Base-by-base conservation (phyloP, 2,329 filamentous ascomycete species). In the Penicillium sp. region DNA sequence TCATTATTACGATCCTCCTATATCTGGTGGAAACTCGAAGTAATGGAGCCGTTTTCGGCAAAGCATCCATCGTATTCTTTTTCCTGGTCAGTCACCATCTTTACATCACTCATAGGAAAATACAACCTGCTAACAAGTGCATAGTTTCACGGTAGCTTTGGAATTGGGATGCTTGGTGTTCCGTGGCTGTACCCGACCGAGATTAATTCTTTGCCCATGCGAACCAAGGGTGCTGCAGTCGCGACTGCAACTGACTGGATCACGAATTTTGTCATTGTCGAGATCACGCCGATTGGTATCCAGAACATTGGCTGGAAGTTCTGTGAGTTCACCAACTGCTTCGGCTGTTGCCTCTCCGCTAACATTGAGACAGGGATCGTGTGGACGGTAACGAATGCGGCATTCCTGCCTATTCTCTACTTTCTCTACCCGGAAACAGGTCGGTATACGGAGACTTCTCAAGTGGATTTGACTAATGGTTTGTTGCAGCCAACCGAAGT, bases 201-300 rank as follows among this genome's bases (percentile, higher is more conserved):
- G 46, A 75, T 77, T 58, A 77, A 77, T 52, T 69, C 68, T 0
- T 59, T 77, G 18, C 61, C 66, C 0, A 76, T 76, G 71, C 61
- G 74, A 11, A 72, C 71, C 0, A 76, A 76, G 50, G 74, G 73
- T 5, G 72, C 72, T 1, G 73, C 73, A 0, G 44, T 75, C 0
- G 74, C 69, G 0, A 75, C 73, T 3, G 73, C 72, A 0, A 77
- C 74, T 0, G 76, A 78, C 40, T 78, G 75, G 58, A 56, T 60
- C 28, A 57, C 54, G 0, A 61, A 63, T 18, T 61, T 62, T 40
- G 56, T 57, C n/a, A 64, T 73, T 16, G 69, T 72, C 11, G 62
- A 72, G 47, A 70, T 74, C 40, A 76, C 72, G 0, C 73, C 72
- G 0, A 68, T 69, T 2, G 71, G 71, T 0, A 73, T 75, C 28